Base-by-base conservation (phyloP, 805 yeast genomes). In the Lipomyces starkeyi region DNA sequence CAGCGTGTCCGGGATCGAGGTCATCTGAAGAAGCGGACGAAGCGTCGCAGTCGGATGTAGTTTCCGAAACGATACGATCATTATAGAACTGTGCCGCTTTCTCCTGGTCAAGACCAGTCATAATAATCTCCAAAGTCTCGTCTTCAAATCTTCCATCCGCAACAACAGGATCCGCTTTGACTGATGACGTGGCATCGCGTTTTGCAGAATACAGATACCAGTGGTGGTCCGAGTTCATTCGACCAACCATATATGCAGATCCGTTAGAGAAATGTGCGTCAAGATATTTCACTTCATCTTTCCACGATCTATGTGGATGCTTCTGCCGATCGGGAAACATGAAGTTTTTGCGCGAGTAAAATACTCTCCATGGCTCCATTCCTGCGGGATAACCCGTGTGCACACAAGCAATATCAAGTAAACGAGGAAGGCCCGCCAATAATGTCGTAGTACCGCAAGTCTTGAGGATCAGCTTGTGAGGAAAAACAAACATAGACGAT, bases 361-460 rank as follows among this genome's bases (percentile, higher is more conserved):
- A 93, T 5, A 92, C 87, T 73, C 89, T 85, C 79, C 84, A 85
- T 40, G 91, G 87, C 65, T 74, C 74, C 17, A 71, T 69, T 25
- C 72, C 69, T 32, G 71, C 74, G 68, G 72, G 82, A 76, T 64
- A 81, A 63, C 86, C 87, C 80, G 68, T 78, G 65, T 81, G 81
- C 4, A 76, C 68, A 20, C 77, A 73, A 2, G 87, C 84, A 43
- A 85, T 75, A 59, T 85, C 85, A 69, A 91, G 85, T 61, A 94
- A 79, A 61, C 85, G 83, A 34, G 86, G 87, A 34, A 94, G 79
- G 72, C 97, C 94, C 29, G 87, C 85, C 66, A 94, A 83, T 0
- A 97, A 89, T 0, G 97, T 92, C 0, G 98, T 94, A 3, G 98
- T 93, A 7, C 99, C 99, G 78, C 99, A 94, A 4, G 99, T 94